Percentiles rank a stretch among this genome's conserved stretches.
These are phyloP conservation scores for Pilaira anomala DNA, from an alignment of 192 early-diverging fungal species.

Conservation along the genomic window DNA sequence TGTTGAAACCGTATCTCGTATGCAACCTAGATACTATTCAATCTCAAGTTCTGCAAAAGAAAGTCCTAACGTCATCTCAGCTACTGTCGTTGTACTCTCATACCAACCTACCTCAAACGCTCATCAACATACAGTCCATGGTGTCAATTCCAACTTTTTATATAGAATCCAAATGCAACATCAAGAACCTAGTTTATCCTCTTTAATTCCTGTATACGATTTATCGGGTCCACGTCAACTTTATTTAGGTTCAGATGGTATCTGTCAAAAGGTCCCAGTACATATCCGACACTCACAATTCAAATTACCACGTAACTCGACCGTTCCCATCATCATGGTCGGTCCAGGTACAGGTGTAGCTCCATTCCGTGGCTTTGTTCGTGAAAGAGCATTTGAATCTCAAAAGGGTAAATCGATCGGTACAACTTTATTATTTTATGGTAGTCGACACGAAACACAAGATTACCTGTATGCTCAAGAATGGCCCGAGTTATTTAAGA, in stretches of 20 bases:
- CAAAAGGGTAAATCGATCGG: conserved; percentile 67
- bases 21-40: conserved; percentile 91
- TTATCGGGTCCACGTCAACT: conserved; percentile 40
- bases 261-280: conserved; percentile 60
- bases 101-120: conserved; percentile 58
- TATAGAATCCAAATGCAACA: conserved; percentile 55
- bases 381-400: conserved; percentile 74
- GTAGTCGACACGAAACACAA: conserved; percentile 78
- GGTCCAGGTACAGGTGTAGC: conserved; percentile 99
- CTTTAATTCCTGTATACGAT: conserved; percentile 13
- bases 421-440: conserved; percentile 88
- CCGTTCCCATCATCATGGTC: conserved; percentile 90
- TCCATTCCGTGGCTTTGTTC: conserved; percentile 96
- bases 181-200: conserved; percentile 18
- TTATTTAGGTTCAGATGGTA: conserved; percentile 18
- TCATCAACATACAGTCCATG: conserved; percentile 60
- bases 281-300: conserved; percentile 89
- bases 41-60: conserved; percentile 88
- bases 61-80: conserved; percentile 65
- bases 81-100: conserved; percentile 90
- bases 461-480: conserved; percentile 93
- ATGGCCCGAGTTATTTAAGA: conserved; percentile 64
- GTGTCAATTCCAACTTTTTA: conserved; percentile 87
- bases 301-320: conserved; percentile 74
- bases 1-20: conserved; percentile 78